Base-by-base conservation (phyloP, 192 early-diverging fungal species). In the Mortierella antarctica region DNA sequence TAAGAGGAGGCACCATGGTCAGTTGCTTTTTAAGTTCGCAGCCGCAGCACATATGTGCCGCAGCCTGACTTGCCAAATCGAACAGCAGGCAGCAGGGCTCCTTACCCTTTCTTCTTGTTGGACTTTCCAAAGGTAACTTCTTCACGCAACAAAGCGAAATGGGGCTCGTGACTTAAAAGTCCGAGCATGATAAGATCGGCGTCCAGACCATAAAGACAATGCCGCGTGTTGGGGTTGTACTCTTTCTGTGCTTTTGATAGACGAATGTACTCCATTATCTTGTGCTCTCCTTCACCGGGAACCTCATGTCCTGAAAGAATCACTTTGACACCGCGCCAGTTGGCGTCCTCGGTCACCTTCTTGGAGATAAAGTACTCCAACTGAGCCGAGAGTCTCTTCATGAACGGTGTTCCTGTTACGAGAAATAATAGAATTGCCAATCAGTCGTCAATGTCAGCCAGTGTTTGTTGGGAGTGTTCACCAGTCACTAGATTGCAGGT, bases 201-300 rank as follows among this genome's bases (percentile, higher is more conserved):
- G 84, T 99, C 98, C 54, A 98, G 89, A 39, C 98, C 98, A 83
- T 99, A 99, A 48, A 99, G 87, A 83, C 96, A 96, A 73, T 99
- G 98, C 52, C 92, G 89, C 14, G 91, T 93, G 77, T 97, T 97
- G 55, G 96, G 91, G 74, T 95, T 85, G 70, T 97, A 96, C 42
- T 90, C 92, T 18, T 92, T 86, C 74, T 93, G 92, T 6, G 90
- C 91, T 47, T 95, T 93, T 44, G 93, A 86, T 21, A 92, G 86
- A 48, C 98, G 94, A 65, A 99, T 97, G 65, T 93, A 99, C 82
- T 99, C 98, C 98, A 99, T 98, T 67, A 99, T 98, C 83, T 99
- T 99, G 88, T 99, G 98, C 85, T 99, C 98, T 57, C 98, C 98
- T 84, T 99, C 98, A 57, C 98, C 98, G 15, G 97, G 97, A 0